A percentile compares a stretch with the other conserved stretches of the same genome.
phyloP scores from a whole-genome alignment of 208 protist genomes.

The Leishmania aethiopica region DNA sequence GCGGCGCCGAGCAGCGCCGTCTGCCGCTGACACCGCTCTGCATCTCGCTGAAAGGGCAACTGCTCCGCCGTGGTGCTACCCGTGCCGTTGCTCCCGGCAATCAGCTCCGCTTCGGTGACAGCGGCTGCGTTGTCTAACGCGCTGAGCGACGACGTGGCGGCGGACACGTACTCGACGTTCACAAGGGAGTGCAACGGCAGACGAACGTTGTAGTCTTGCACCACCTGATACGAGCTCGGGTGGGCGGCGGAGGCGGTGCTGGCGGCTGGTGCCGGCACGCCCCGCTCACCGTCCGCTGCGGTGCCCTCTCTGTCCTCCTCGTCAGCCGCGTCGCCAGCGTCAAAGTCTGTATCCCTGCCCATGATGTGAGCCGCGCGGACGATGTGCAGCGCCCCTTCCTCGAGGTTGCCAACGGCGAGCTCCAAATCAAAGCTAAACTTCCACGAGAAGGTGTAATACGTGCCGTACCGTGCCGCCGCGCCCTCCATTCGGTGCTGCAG shows the following conservation, averaged over 20 bases:
- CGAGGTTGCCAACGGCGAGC: constrained; percentile 65
- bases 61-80: background rate
- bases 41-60: constrained; percentile 12
- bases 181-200: constrained; percentile 67
- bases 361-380: constrained; percentile 29
- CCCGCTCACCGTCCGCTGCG: constrained; percentile 5
- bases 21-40: constrained; percentile 9
- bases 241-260: background rate
- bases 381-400: constrained; percentile 62
- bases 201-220: constrained; percentile 44
- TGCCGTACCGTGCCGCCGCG: constrained; percentile 31
- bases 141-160: constrained; percentile 46
- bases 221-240: constrained; percentile 7
- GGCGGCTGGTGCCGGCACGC: too few species aligned
- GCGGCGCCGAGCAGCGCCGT: constrained; percentile 15
- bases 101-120: background rate
- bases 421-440: constrained; percentile 80
- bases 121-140: background rate
- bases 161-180: constrained; percentile 86
- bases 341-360: background rate
- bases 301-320: background rate
- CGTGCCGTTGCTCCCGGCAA: background rate
- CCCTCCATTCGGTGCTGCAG: constrained; percentile 33
- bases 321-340: background rate
- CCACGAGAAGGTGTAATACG: constrained; percentile 74